Evolutionary conservation across 2,329 filamentous ascomycete species (phyloP).

Genomic region (Aspergillus piperis): DNA sequence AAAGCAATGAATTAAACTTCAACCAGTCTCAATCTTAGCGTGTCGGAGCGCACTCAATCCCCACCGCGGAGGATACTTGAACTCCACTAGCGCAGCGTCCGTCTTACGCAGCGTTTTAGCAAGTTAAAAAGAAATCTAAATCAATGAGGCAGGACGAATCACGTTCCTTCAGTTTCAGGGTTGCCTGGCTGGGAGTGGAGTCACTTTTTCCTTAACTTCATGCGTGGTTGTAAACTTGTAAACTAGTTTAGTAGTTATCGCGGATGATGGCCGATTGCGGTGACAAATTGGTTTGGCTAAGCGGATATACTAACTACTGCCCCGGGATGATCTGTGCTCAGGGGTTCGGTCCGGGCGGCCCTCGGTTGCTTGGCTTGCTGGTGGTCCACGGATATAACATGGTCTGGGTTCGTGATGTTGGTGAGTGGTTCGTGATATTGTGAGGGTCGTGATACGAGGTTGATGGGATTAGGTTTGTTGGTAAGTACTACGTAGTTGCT

Average conservation of each 20-base stretch:
- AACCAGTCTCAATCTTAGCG: neutral
- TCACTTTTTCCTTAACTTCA: neutral
- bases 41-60: neutral
- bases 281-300: conserved; percentile 10
- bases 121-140: neutral
- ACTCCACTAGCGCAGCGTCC: neutral
- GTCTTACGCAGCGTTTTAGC: neutral
- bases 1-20: neutral
- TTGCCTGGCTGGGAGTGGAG: neutral
- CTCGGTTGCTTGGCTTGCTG: neutral
- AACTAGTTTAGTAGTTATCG: neutral
- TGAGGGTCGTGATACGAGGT: neutral
- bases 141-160: neutral
- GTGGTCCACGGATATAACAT: neutral
- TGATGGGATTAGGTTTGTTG: neutral
- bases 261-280: neutral
- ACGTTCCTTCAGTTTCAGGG: neutral
- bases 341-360: conserved; percentile 1
- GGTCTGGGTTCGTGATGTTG: neutral
- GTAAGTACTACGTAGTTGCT: neutral
- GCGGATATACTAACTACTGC: neutral
- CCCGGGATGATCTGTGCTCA: conserved; percentile 7
- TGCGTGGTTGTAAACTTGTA: neutral
- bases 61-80: neutral
- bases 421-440: neutral